Evolutionary conservation across 306 rosid species (phyloP).

Genomic region (Citrullus amarus): DNA sequence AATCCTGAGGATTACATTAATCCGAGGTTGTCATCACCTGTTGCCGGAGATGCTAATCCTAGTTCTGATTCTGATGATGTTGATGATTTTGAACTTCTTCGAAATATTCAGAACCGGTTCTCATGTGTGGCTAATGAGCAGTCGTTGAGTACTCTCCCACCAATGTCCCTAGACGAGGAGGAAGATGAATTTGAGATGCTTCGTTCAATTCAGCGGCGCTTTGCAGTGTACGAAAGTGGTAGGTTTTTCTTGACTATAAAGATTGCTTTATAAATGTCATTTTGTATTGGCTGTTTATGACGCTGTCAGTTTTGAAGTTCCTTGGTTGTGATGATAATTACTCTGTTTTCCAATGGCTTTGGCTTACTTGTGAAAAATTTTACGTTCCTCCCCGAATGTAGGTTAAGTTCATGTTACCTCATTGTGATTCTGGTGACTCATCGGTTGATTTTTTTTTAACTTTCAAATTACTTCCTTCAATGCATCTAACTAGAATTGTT

Average conservation of each 20-base stretch:
- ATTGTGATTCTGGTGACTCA: too few species aligned
- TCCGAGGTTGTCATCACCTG: background rate
- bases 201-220: conserved; percentile 46
- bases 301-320: background rate
- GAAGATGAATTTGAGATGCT: conserved; percentile 58
- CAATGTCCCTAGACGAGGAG: conserved; percentile 30
- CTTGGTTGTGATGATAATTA: background rate
- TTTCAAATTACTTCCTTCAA: background rate
- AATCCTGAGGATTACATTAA: conserved; percentile 10
- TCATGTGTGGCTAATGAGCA: conserved; percentile 8
- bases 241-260: background rate
- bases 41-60: background rate
- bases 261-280: background rate
- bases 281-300: background rate
- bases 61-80: conserved; percentile 13
- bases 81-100: conserved; percentile 38
- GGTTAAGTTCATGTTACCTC: too few species aligned
- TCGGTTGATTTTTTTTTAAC: too few species aligned
- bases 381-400: background rate
- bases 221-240: conserved; percentile 39
- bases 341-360: background rate
- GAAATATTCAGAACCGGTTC: conserved; percentile 38
- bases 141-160: conserved; percentile 30
- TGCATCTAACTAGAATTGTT: background rate
- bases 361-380: background rate